Percentiles rank a stretch among this genome's conserved stretches.
phyloP scores from a whole-genome alignment of 257 asterid genomes.

The Craterostigma plantagineum region DNA sequence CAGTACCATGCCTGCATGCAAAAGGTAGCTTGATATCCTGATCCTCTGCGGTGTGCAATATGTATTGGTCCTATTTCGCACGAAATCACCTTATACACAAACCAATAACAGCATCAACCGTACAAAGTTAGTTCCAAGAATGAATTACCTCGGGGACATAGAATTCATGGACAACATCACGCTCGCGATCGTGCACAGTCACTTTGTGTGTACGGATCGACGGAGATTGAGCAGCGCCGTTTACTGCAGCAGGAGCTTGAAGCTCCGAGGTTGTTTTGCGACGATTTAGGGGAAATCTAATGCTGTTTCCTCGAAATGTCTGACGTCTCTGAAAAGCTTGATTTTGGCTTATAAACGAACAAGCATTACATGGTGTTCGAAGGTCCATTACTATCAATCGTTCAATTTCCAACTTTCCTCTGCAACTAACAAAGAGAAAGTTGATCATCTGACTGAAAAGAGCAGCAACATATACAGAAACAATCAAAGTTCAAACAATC shows the following conservation, averaged over 20 bases:
- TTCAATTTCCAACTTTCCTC: too few relatives aligned
- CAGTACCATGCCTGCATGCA: conserved; percentile 95
- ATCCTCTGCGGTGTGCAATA: conserved; percentile 81
- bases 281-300: conserved; percentile 8
- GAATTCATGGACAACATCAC: conserved; percentile 36
- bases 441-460: too few relatives aligned
- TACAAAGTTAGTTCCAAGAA: not conserved
- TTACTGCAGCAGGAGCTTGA: too few relatives aligned
- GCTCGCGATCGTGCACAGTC: conserved; percentile 47
- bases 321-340: conserved; percentile 8
- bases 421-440: too few relatives aligned
- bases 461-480: too few relatives aligned
- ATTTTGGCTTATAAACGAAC: conserved; percentile 14
- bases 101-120: not conserved
- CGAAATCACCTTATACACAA: too few relatives aligned
- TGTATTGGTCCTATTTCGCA: conserved; percentile 60
- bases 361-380: conserved; percentile 30
- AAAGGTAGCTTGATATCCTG: conserved; percentile 75
- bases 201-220: conserved; percentile 34
- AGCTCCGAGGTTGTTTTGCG: conserved; percentile 12
- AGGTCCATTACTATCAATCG: conserved; percentile 20
- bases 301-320: conserved; percentile 7
- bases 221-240: conserved; percentile 12
- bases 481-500: too few relatives aligned
- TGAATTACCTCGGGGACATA: conserved; percentile 39